These are phyloP conservation scores for Boletus sp. DNA, from an alignment of 768 basidiomycete species.

Conservation along the genomic window DNA sequence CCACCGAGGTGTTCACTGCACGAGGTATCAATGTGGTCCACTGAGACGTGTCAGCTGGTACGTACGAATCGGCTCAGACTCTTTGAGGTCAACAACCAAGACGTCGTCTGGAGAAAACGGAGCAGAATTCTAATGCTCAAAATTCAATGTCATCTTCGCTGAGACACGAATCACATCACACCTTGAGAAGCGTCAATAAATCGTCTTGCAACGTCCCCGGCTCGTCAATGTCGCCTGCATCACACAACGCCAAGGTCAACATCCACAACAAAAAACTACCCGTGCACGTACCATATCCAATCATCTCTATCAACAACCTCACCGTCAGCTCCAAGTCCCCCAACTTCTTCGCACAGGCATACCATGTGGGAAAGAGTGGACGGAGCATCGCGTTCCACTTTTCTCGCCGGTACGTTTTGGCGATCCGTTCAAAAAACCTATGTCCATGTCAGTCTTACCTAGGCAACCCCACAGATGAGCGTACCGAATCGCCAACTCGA, in stretches of 20 bases:
- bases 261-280: neutral
- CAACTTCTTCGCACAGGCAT: constrained; percentile 75
- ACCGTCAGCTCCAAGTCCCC: constrained; percentile 77
- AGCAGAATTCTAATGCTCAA: constrained; percentile 58
- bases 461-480: neutral
- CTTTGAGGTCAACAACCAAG: constrained; percentile 60
- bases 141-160: neutral
- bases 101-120: constrained; percentile 57
- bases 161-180: constrained; percentile 27
- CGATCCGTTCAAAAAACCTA: constrained; percentile 93
- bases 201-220: constrained; percentile 61
- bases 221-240: constrained; percentile 44
- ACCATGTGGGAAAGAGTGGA: constrained; percentile 77
- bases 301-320: constrained; percentile 77
- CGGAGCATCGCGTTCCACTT: constrained; percentile 74
- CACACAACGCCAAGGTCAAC: constrained; percentile 15
- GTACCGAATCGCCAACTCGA: constrained; percentile 85
- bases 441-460: neutral
- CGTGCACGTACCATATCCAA: constrained; percentile 61
- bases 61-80: constrained; percentile 65
- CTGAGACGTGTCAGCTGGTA: constrained; percentile 2
- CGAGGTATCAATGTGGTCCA: constrained; percentile 2
- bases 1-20: constrained; percentile 60
- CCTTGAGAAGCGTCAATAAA: constrained; percentile 70
- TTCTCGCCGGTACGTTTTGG: constrained; percentile 84